These are phyloP conservation scores for Cladophialophora yegresii DNA, from an alignment of 2,329 filamentous ascomycete species.

Conservation along the genomic window DNA sequence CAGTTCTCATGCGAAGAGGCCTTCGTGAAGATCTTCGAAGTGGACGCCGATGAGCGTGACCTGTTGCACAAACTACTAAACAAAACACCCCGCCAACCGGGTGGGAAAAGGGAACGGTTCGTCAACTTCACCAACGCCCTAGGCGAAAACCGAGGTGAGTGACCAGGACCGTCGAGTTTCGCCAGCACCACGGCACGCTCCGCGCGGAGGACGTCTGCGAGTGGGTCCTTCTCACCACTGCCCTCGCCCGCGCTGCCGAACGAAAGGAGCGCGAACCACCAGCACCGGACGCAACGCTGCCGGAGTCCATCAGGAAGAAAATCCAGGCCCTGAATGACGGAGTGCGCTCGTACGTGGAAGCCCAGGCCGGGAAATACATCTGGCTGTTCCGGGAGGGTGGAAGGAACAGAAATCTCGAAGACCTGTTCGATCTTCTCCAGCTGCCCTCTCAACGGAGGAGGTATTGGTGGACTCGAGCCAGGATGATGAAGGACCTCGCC, in stretches of 20 bases:
- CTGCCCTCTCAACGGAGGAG: background rate
- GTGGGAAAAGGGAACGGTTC: background rate
- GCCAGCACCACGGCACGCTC: constrained; percentile 11
- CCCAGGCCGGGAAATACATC: background rate
- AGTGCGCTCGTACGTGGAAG: background rate
- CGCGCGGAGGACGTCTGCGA: background rate
- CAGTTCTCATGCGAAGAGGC: background rate
- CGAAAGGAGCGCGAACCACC: constrained; percentile 4
- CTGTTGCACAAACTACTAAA: constrained; percentile 1
- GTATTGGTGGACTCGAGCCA: constrained; percentile 7
- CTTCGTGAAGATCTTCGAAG: constrained; percentile 5
- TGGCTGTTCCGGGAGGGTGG: background rate
- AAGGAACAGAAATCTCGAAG: background rate
- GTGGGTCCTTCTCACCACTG: constrained; percentile 3
- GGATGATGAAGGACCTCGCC: background rate
- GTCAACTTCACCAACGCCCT: constrained; percentile 9
- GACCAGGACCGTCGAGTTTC: constrained; percentile 9
- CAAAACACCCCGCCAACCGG: background rate
- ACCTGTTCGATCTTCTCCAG: constrained; percentile 10
- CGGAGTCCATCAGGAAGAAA: background rate
- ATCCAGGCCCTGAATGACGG: background rate
- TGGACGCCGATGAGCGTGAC: background rate
- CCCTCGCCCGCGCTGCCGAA: constrained; percentile 2
- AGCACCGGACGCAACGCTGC: background rate
- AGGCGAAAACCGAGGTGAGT: background rate